Evolutionary conservation across 1,139 yeast species (phyloP).

Genomic region (Pichia sp.): DNA sequence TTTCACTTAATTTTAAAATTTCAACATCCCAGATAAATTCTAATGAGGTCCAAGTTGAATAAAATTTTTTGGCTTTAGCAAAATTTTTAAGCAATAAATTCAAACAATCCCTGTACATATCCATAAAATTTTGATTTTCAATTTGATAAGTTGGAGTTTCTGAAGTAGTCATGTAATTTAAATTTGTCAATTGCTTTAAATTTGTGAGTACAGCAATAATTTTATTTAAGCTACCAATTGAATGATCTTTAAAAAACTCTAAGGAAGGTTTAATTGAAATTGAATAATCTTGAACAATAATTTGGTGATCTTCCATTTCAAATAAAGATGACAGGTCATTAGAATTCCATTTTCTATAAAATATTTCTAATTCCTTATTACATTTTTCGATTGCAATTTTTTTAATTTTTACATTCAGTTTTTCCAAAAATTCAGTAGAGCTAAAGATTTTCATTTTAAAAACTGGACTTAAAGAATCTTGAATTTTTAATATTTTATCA

Average conservation of each 20-base stretch:
- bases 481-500: background rate
- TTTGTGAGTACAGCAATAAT: background rate
- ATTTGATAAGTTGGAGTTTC: background rate
- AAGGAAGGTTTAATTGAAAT: constrained; percentile 2
- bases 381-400: constrained; percentile 6
- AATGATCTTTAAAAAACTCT: constrained; percentile 2
- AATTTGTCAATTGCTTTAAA: constrained; percentile 1
- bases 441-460: constrained; percentile 18
- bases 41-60: constrained; percentile 47
- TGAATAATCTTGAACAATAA: constrained; percentile 2
- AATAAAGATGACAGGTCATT: background rate
- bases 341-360: constrained; percentile 7
- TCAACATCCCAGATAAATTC: constrained; percentile 55
- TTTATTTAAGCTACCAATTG: constrained; percentile 1
- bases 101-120: constrained; percentile 1
- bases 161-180: background rate
- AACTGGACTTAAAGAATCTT: background rate
- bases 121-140: background rate
- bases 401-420: constrained; percentile 4
- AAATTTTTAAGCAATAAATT: constrained; percentile 13
- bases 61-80: constrained; percentile 33
- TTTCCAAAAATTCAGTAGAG: background rate
- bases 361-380: background rate
- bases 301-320: constrained; percentile 4
- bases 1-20: constrained; percentile 16